Evolutionary conservation across 129 eudicot species (phyloP).

Genomic region (Centaurea solstitialis): DNA sequence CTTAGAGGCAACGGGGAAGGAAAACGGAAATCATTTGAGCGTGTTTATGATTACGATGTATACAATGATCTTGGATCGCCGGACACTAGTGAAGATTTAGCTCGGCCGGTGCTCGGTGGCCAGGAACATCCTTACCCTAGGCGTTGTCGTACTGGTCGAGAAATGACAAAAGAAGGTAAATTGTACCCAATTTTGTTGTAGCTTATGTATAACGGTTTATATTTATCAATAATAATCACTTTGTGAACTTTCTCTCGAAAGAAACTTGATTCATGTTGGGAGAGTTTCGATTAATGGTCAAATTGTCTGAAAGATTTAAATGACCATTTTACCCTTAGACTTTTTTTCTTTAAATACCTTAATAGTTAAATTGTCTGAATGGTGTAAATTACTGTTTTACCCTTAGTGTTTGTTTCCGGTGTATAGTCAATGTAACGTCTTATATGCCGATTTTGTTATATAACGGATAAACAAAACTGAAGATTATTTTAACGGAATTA

Average conservation of each 20-base stretch:
- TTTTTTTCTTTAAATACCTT: too few species aligned
- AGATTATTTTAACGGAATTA: neutral
- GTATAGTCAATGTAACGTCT: too few species aligned
- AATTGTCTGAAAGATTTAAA: too few species aligned
- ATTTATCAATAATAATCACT: too few species aligned
- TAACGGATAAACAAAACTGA: neutral
- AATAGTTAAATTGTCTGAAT: too few species aligned
- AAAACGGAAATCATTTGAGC: constrained; percentile 38
- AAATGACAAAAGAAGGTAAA: constrained; percentile 39
- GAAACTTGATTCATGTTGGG: too few species aligned
- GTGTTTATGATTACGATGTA: constrained; percentile 66
- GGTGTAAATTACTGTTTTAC: too few species aligned
- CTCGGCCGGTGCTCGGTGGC: constrained; percentile 60
- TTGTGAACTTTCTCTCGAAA: too few species aligned
- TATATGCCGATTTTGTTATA: neutral
- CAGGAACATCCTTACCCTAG: constrained; percentile 53
- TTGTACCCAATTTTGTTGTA: neutral
- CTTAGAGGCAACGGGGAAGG: constrained; percentile 57
- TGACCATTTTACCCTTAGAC: too few species aligned
- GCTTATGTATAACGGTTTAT: neutral
- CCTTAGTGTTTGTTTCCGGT: too few species aligned
- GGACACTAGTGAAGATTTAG: neutral
- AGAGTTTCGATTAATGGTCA: too few species aligned
- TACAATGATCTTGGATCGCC: constrained; percentile 68
- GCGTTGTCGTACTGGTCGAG: constrained; percentile 63